Percentiles rank a stretch among this genome's conserved stretches.
These are phyloP conservation scores for Trichoderma sp. DNA, from an alignment of 2,329 filamentous ascomycete genomes.

Conservation along the genomic window DNA sequence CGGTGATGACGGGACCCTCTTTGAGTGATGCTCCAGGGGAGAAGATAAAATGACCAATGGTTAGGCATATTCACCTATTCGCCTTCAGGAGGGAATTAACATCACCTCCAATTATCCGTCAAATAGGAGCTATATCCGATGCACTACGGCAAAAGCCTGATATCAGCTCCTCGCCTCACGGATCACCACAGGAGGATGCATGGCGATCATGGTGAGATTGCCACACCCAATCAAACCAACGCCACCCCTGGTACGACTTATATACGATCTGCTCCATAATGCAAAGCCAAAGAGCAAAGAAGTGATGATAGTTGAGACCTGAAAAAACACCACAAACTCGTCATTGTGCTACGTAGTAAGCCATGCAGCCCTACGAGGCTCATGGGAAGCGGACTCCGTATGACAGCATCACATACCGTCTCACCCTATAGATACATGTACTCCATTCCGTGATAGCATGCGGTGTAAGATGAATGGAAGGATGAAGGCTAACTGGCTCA, in stretches of 20 bases:
- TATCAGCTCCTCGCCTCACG: not conserved
- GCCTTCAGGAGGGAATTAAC: not conserved
- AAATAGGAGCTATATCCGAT: not conserved
- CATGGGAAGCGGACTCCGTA: not conserved
- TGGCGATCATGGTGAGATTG: not conserved
- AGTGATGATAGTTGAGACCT: not conserved
- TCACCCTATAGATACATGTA: not conserved
- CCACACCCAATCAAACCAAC: not conserved
- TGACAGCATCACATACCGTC: not conserved
- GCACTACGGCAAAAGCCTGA: not conserved
- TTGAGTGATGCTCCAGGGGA: not conserved
- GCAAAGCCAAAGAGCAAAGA: not conserved
- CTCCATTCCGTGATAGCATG: not conserved
- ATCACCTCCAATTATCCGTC: not conserved
- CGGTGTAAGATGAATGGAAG: not conserved
- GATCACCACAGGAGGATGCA: not conserved
- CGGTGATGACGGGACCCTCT: not conserved
- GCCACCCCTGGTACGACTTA: not conserved
- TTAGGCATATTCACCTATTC: not conserved
- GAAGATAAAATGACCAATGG: not conserved
- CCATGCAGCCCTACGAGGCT: constrained; percentile 8
- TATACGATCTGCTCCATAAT: not conserved
- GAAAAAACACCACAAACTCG: not conserved
- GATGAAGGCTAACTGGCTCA: not conserved
- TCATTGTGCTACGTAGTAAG: not conserved